Base-by-base conservation (phyloP, 2,329 filamentous ascomycete species). In the Sphaerostilbella broomeana region DNA sequence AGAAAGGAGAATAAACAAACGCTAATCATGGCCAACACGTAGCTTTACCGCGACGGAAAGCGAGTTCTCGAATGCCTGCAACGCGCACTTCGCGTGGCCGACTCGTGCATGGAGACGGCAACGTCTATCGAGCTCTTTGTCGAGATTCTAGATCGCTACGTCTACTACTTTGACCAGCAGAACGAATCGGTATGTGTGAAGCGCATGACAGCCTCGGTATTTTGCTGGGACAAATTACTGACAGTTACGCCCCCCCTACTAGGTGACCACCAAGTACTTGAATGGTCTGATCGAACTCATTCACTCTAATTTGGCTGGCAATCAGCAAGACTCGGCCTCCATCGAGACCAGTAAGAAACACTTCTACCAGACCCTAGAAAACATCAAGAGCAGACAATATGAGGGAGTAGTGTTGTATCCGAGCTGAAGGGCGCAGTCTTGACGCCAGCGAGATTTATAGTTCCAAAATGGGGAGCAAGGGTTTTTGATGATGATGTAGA, bases 111-210 rank as follows among this genome's bases (percentile, higher is more conserved):
- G 92, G 94, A 98, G 63, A 92, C 89, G 6, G 87, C 88, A 6
- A 88, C 95, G 4, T 95, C 88, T 3, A 92, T 98, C 32, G 94
- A 98, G 65, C 75, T 98, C 34, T 98, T 98, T 64, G 90, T 98
- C 42, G 92, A 98, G 67, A 98, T 98, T 47, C 69, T 98, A 40
- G 95, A 98, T 62, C 81, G 92, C 62, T 98, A 98, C 60, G 89
- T 97, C 38, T 98, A 98, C 64, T 98, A 97, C 69, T 98, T 95
- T 67, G 92, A 98, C 63, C 90, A 98, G 62, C 87, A 95, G 59
- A 98, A 98, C 63, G 92, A 98, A 66, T 89, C 89, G 50, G 92
- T 77, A 60, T 56, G 73, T 57, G 21, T 17, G n/a, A n/a, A n/a
- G n/a, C n/a, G n/a, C n/a, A n/a, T 15, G 4, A 45, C n/a, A 2